Percentiles rank a stretch among this genome's conserved stretches.
These are phyloP conservation scores for Fomitopsis palustris DNA, from an alignment of 1,284 basidiomycete species.

Conservation along the genomic window DNA sequence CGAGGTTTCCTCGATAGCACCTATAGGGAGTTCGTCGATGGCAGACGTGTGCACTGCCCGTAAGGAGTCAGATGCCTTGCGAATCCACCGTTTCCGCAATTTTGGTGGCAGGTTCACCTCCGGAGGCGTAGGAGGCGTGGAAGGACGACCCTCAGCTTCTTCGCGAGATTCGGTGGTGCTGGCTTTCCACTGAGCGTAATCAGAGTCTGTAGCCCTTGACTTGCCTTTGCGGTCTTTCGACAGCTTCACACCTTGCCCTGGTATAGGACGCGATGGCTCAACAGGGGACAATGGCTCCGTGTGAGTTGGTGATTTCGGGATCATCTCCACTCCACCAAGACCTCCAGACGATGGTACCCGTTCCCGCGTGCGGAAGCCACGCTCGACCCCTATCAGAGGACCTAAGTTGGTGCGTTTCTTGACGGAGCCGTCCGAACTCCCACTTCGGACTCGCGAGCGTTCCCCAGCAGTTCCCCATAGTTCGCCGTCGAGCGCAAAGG, in stretches of 20 bases:
- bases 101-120: constrained; percentile 57
- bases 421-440: constrained; percentile 1
- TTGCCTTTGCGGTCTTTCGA: constrained; percentile 5
- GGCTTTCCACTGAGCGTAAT: neutral
- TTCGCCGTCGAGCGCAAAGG: constrained; percentile 13
- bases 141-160: constrained; percentile 9
- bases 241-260: neutral
- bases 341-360: constrained; percentile 51
- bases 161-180: constrained; percentile 13
- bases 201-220: constrained; percentile 11
- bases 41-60: constrained; percentile 15
- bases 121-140: constrained; percentile 8
- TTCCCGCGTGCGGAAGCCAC: constrained; percentile 65
- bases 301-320: constrained; percentile 13
- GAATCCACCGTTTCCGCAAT: constrained; percentile 56
- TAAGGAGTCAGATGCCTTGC: constrained; percentile 27
- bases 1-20: neutral
- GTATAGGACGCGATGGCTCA: no score
- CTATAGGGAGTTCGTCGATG: neutral
- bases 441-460: constrained; percentile 4
- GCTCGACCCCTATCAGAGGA: constrained; percentile 59
- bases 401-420: constrained; percentile 50
- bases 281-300: no score
- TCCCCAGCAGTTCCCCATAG: constrained; percentile 3
- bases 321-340: constrained; percentile 60